phyloP scores from a whole-genome alignment of 176 grass and related monocot species.

The Elymus sibiricus region DNA sequence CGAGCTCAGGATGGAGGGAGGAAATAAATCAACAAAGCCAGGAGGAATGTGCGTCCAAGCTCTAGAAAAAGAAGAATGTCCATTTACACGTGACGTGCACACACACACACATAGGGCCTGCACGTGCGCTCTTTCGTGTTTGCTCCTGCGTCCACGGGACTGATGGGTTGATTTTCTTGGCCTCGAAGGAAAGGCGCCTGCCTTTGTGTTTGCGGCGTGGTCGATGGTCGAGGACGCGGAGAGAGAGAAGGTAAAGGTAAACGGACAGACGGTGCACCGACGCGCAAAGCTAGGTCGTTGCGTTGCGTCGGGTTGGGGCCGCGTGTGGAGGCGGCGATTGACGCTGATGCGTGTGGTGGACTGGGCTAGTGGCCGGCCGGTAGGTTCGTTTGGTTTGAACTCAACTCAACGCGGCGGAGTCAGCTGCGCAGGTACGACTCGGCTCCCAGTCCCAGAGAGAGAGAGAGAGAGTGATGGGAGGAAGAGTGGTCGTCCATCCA shows the following conservation, averaged over 20 bases:
- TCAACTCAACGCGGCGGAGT: neutral
- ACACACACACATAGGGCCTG: neutral
- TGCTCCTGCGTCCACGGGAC: neutral
- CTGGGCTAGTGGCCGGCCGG: no score
- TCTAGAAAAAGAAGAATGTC: no score
- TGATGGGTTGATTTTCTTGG: neutral
- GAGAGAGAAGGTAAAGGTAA: no score
- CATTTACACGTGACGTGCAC: neutral
- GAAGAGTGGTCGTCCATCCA: no score
- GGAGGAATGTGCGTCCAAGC: no score
- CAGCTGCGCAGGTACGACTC: neutral
- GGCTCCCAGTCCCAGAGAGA: no score
- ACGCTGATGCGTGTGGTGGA: neutral
- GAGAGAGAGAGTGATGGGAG: no score
- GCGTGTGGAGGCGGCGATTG: neutral
- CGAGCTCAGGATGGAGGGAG: no score
- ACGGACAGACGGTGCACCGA: neutral
- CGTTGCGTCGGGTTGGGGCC: neutral
- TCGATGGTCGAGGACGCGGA: neutral
- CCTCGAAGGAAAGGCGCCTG: neutral
- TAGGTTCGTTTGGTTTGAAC: conserved; percentile 20
- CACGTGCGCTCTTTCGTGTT: neutral
- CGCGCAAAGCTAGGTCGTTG: no score
- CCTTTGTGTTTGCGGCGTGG: neutral
- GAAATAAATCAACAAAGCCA: no score